Evolutionary conservation across 208 protist species (phyloP).

Genomic region (Acanthamoeba healyi): DNA sequence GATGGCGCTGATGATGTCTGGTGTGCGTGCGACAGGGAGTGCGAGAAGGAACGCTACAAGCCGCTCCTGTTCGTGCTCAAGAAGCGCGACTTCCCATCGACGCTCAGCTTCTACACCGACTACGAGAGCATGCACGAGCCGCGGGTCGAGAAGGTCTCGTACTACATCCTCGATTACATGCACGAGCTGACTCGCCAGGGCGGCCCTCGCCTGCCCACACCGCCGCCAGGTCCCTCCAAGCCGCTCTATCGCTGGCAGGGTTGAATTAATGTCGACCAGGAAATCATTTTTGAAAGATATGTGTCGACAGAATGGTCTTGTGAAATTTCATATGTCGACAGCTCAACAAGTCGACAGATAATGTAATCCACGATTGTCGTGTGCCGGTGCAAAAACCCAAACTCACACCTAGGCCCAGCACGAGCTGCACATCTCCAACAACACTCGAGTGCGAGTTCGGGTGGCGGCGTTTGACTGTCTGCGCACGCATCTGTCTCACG

Average conservation of each 20-base stretch:
- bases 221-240: not conserved
- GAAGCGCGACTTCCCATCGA: conserved; percentile 9
- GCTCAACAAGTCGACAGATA: no score
- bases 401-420: not conserved
- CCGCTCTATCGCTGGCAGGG: not conserved
- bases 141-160: conserved; percentile 67
- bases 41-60: conserved; percentile 59
- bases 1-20: not conserved
- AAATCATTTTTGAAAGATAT: no score
- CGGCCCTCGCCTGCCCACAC: not conserved
- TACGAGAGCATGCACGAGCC: conserved; percentile 70
- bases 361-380: not conserved
- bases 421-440: not conserved
- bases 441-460: no score
- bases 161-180: conserved; percentile 72
- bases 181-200: not conserved
- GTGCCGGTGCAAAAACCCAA: no score
- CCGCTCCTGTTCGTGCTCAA: conserved; percentile 69
- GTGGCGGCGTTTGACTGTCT: no score
- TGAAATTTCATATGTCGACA: no score
- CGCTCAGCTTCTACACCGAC: conserved; percentile 40
- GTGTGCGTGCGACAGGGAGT: not conserved
- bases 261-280: not conserved
- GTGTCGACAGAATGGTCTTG: not conserved
- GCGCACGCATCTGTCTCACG: no score